Percentiles rank a stretch among this genome's conserved stretches.
Conservation (phyloP, 345 rosid genomes). For the Murraya paniculata region DNA sequence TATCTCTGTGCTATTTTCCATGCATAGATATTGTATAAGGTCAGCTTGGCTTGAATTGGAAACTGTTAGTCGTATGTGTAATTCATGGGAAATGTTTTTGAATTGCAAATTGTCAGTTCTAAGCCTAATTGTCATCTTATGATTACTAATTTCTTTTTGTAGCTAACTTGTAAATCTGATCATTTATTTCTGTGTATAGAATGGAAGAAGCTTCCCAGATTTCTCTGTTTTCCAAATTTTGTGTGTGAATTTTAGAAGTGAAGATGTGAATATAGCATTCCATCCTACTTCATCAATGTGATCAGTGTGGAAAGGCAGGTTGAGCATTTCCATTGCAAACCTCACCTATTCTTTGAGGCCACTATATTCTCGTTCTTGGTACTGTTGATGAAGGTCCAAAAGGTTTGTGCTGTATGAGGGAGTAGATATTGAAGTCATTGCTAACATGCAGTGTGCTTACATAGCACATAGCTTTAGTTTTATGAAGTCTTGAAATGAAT, state of each 20-base stretch:
- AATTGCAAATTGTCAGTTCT: not conserved
- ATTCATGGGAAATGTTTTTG: too few species aligned
- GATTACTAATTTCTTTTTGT: not conserved
- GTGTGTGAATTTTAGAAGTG: not conserved
- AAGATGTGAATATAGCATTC: not conserved
- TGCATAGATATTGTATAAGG: not conserved
- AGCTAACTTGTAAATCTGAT: not conserved
- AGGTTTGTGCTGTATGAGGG: not conserved
- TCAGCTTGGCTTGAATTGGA: not conserved
- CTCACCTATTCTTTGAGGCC: not conserved
- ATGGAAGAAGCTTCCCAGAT: not conserved
- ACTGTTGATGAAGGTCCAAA: not conserved
- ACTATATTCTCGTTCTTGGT: not conserved
- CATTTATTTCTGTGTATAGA: not conserved
- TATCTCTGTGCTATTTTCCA: not conserved
- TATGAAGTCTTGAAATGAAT: not conserved
- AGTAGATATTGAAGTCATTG: not conserved
- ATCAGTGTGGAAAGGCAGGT: not conserved
- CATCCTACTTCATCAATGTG: not conserved
- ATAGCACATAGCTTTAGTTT: not conserved
- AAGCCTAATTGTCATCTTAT: not conserved
- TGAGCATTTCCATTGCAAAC: not conserved
- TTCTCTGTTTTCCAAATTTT: not conserved
- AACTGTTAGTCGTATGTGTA: not conserved
- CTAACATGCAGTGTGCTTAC: not conserved